phyloP scores from a whole-genome alignment of 2,329 filamentous ascomycete genomes.

The Trichoderma breve region DNA sequence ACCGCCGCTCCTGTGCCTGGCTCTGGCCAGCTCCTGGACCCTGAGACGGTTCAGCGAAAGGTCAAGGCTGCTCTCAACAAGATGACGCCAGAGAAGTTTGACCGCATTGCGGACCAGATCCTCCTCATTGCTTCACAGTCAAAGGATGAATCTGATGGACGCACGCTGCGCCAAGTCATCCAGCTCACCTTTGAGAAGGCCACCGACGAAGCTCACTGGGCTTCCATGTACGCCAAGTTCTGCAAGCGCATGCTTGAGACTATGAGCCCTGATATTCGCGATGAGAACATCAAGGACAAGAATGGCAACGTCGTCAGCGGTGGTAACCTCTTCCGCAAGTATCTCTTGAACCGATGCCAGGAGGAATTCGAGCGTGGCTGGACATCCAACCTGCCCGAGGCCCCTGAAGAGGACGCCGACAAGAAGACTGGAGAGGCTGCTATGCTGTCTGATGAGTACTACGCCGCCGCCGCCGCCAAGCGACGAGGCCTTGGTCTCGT shows the following conservation, averaged over 20 bases:
- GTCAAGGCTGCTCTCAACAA: constrained; percentile 98
- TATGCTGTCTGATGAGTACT: constrained; percentile 95
- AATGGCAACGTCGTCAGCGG: constrained; percentile 83
- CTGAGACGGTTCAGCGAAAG: constrained; percentile 95
- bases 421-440: constrained; percentile 67
- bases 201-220: constrained; percentile 97
- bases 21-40: constrained; percentile 64
- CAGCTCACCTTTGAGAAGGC: constrained; percentile 99
- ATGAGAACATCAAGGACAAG: constrained; percentile 93
- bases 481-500: constrained; percentile 95
- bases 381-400: constrained; percentile 80
- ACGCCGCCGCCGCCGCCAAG: constrained; percentile 88
- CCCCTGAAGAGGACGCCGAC: constrained; percentile 56
- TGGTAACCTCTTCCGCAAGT: constrained; percentile 95
- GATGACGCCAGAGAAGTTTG: constrained; percentile 99
- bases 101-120: constrained; percentile 91
- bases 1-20: constrained; percentile 32
- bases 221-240: constrained; percentile 98
- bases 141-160: constrained; percentile 90
- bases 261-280: constrained; percentile 92
- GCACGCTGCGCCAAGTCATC: constrained; percentile 94
- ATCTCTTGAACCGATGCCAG: constrained; percentile 96
- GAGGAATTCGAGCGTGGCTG: constrained; percentile 98
- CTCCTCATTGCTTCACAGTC: constrained; percentile 90
- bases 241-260: constrained; percentile 94